Base-by-base conservation (phyloP, 257 asterid genomes). In the Petunia axillaris region DNA sequence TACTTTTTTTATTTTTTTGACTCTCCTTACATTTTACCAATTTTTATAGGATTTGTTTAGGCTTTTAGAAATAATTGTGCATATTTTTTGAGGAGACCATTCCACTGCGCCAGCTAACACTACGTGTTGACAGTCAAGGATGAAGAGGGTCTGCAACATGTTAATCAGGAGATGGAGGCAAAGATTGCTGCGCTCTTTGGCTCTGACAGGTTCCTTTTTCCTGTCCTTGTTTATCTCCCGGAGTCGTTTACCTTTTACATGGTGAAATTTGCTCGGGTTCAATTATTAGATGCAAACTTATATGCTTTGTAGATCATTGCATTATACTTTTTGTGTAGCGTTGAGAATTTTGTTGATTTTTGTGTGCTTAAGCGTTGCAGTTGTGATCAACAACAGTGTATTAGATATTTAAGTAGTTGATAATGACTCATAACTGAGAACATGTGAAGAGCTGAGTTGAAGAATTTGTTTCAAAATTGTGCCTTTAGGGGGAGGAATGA, bases 151-250 rank as follows among this genome's bases (percentile, higher is more conserved):
- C 83, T 96, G 81, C 94, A 87, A 64, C 96, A 96, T 83, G 94
- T 94, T 85, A 89, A 88, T 88, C 94, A 80, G 85, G 97, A 94
- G 90, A 85, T 96, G 86, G 98, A 94, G 84, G 97, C 99, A 79
- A 96, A 96, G 93, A 82, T 88, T 58, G 84, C 88, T 82, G 91
- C 92, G 41, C 87, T 88, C 43, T 87, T 94, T 85, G 96, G 91
- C 79, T 86, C 93, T 53, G 98, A 94, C 90, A 96, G 98, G 99
- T 96, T 81, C 64, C 50, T 14, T 37, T 67, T 10, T 77, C 78
- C 60, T 35, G 60, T 6, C 58, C 36, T 62, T 36, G 68, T 65
- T 62, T 79, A 36, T 40, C 52, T n/a, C 57, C 37, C 3, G 40
- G 74, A 36, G 13, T 9, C 60, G 2, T 35, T 11, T 73, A 35